phyloP scores from a whole-genome alignment of 140 eudicot genomes.

The Bidens hawaiensis region DNA sequence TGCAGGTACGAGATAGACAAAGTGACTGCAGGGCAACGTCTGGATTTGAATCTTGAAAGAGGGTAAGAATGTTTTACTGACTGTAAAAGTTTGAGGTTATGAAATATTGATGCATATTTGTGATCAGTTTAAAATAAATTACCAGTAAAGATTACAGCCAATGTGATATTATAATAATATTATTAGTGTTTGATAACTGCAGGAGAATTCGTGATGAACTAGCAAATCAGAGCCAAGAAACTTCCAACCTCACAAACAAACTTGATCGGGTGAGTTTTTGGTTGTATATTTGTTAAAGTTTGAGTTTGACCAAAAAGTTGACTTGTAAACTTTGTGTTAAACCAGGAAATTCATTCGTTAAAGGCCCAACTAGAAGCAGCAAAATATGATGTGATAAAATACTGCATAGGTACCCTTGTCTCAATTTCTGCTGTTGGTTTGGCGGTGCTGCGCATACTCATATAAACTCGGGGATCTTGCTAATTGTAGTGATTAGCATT shows the following conservation, averaged over 20 bases:
- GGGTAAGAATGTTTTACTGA: constrained; percentile 46
- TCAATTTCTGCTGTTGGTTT: constrained; percentile 92
- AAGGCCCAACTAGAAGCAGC: constrained; percentile 94
- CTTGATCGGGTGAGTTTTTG: constrained; percentile 73
- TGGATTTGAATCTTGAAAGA: constrained; percentile 93
- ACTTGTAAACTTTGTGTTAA: constrained; percentile 11
- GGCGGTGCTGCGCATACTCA: constrained; percentile 80
- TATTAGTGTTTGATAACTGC: constrained; percentile 18
- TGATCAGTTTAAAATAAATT: not conserved
- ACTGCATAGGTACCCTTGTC: constrained; percentile 95
- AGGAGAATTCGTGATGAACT: constrained; percentile 97
- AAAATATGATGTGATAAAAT: constrained; percentile 87
- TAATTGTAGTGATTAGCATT: constrained; percentile 25
- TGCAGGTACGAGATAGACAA: constrained; percentile 85
- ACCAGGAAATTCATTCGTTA: constrained; percentile 84
- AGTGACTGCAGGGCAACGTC: constrained; percentile 93
- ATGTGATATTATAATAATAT: not conserved
- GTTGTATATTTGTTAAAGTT: not conserved
- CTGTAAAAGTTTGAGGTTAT: not conserved
- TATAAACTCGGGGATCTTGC: constrained; percentile 44
- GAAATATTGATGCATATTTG: not conserved
- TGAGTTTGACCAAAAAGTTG: constrained; percentile 3
- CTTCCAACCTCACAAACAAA: constrained; percentile 84
- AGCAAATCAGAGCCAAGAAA: constrained; percentile 82
- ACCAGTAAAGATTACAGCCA: not conserved